Evolutionary conservation across 2,329 filamentous ascomycete species (phyloP).

Genomic region (Pseudopyrenochaeta lycopersici): DNA sequence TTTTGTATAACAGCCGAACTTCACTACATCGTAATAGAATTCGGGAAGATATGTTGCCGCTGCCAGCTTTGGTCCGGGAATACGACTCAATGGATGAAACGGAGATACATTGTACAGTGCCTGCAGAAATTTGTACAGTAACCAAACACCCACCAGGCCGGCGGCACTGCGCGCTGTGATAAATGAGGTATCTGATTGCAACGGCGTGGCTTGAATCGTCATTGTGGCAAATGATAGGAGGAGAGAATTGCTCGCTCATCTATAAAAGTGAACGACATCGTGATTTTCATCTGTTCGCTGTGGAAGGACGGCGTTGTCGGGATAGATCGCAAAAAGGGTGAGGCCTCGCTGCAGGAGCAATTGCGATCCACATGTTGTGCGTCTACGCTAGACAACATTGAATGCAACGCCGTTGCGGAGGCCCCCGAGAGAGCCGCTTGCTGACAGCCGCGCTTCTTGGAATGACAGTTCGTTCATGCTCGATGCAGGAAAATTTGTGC

Average conservation of each 20-base stretch:
- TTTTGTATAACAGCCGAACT: slow-evolving; percentile 41
- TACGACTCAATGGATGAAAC: slow-evolving; percentile 37
- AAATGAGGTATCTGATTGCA: slow-evolving; percentile 9
- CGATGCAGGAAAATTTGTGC: no score
- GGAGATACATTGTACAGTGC: slow-evolving; percentile 36
- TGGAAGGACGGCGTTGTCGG: no score
- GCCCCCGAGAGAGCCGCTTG: no score
- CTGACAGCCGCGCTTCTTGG: no score
- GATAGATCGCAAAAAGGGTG: no score
- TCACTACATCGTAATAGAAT: slow-evolving; percentile 48
- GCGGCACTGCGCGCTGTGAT: slow-evolving; percentile 7
- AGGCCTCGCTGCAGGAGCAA: no score
- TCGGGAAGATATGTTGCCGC: slow-evolving; percentile 47
- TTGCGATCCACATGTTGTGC: no score
- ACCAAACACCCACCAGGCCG: slow-evolving; percentile 16
- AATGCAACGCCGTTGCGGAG: no score
- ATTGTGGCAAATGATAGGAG: neutral
- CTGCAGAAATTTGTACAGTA: slow-evolving; percentile 22
- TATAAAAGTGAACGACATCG: no score
- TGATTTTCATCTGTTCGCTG: no score
- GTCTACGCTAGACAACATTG: no score
- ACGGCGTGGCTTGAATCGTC: neutral
- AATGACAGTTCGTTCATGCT: no score
- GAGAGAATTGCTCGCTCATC: neutral
- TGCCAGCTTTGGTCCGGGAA: slow-evolving; percentile 46